These are phyloP conservation scores for Penicillium nucicola DNA, from an alignment of 495 filamentous ascomycete genomes.

Conservation along the genomic window DNA sequence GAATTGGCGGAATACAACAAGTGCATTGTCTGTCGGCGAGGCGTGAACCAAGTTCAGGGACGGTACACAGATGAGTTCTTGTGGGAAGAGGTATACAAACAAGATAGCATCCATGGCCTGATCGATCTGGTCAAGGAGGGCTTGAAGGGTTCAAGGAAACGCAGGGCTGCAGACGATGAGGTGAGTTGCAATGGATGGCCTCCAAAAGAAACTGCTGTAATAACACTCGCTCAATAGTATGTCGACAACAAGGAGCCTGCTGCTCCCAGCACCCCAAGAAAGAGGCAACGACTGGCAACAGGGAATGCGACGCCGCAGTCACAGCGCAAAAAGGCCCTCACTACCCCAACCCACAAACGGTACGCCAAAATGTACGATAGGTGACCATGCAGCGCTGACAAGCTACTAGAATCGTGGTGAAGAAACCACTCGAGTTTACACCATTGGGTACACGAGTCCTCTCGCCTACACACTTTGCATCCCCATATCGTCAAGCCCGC, in stretches of 20 bases:
- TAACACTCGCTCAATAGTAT: constrained; percentile 28
- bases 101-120: constrained; percentile 60
- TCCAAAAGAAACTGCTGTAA: background rate
- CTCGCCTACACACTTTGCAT: constrained; percentile 69
- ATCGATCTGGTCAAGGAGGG: constrained; percentile 62
- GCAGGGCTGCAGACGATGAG: constrained; percentile 45
- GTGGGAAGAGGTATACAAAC: constrained; percentile 81
- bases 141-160: constrained; percentile 53
- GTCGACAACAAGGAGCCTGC: constrained; percentile 42
- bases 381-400: background rate
- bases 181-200: constrained; percentile 32
- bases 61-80: constrained; percentile 90
- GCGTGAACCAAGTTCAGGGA: constrained; percentile 80
- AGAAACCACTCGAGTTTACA: constrained; percentile 92
- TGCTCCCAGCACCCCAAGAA: constrained; percentile 55
- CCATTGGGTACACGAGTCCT: constrained; percentile 85
- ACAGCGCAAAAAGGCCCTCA: constrained; percentile 49
- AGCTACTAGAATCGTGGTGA: constrained; percentile 63
- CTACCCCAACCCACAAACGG: constrained; percentile 72
- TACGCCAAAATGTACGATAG: constrained; percentile 15
- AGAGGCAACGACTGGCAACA: constrained; percentile 51
- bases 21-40: constrained; percentile 85
- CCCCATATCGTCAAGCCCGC: constrained; percentile 88
- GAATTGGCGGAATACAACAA: constrained; percentile 71
- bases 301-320: constrained; percentile 58